These are phyloP conservation scores for Rhizophora apiculata DNA, from an alignment of 345 rosid genomes.

Conservation along the genomic window DNA sequence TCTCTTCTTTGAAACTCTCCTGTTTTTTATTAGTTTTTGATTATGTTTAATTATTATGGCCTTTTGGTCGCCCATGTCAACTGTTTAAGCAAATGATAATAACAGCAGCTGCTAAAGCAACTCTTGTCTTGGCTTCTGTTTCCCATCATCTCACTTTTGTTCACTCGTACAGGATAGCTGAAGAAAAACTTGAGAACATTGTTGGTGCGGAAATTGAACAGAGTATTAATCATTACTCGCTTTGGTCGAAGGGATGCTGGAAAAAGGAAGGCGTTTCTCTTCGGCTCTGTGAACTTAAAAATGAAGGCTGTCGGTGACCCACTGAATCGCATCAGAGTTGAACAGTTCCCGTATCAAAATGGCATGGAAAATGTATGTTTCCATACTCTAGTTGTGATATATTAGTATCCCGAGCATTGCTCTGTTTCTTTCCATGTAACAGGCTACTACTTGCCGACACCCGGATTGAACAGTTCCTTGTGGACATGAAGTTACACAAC, in stretches of 20 bases:
- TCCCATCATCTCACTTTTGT: conserved; percentile 2
- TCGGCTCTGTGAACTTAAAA: too few relatives aligned
- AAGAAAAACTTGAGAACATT: conserved; percentile 56
- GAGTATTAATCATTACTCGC: conserved; percentile 44
- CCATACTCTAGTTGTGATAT: not conserved
- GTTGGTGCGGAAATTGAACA: conserved; percentile 46
- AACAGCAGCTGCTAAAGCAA: too few relatives aligned
- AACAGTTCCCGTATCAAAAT: conserved; percentile 43
- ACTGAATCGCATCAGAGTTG: conserved; percentile 42
- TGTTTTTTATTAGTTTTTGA: too few relatives aligned
- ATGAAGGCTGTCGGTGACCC: conserved; percentile 29
- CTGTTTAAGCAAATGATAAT: too few relatives aligned
- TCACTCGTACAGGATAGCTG: conserved; percentile 53
- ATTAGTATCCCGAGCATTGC: not conserved
- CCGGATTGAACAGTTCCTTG: conserved; percentile 49
- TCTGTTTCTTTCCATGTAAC: conserved; percentile 20
- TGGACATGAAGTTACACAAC: conserved; percentile 53
- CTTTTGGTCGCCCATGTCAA: too few relatives aligned
- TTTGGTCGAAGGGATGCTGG: conserved; percentile 62
- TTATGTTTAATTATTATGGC: too few relatives aligned
- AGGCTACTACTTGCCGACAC: conserved; percentile 52
- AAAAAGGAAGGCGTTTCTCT: conserved; percentile 44
- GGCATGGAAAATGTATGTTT: conserved; percentile 59
- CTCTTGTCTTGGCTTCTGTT: not conserved
- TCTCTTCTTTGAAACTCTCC: too few relatives aligned